Base-by-base conservation (phyloP, 2,329 filamentous ascomycete species). In the Sporothrix schenckii region DNA sequence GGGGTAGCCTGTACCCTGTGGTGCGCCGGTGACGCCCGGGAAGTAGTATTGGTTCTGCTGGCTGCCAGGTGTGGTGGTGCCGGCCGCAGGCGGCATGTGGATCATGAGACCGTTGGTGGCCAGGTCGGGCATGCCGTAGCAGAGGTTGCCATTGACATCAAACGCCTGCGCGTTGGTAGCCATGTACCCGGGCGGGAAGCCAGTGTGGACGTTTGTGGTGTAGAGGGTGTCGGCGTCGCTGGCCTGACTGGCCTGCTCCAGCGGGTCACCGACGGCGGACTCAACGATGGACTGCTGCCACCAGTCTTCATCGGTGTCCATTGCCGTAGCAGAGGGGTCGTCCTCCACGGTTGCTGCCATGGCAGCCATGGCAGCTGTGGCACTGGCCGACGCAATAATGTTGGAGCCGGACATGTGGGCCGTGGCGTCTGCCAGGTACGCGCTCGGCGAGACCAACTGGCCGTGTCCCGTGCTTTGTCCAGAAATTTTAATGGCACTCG, bases 41-140 rank as follows among this genome's bases (percentile, higher is more conserved):
- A 73, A 74, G 68, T 71, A 73, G 69, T 72, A 70, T 54, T 72
- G 73, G 44, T 74, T 70, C 53, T 72, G 71, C 19, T 44, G 24
- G 41, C 58, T 71, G 71, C 19, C 74, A 70, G 27, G 73, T 72
- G 34, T 75, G 70, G 49, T 74, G 73, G 47, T 74, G 74, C 39
- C 52, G 74, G 39, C 52, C 4, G 83, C 80, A 71, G 84, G 83
- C 21, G 84, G 84, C 83, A 86, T 85, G 74, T 86, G 83, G 71
- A 87, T 84, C 82, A 85, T 84, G 71, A 87, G 81, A 1, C 83
- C 83, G 21, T 73, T 61, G 52, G 68, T 69, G 58, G 79, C 76
- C 69, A 81, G 71, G 47, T 78, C 78, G 9, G 68, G 66, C 67
- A 69, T 63, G 54, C 30, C n/a, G 47, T 47, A 69, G 71, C 21